Evolutionary conservation across 345 rosid genomes (phyloP).

Genomic region (Arabis alpina): DNA sequence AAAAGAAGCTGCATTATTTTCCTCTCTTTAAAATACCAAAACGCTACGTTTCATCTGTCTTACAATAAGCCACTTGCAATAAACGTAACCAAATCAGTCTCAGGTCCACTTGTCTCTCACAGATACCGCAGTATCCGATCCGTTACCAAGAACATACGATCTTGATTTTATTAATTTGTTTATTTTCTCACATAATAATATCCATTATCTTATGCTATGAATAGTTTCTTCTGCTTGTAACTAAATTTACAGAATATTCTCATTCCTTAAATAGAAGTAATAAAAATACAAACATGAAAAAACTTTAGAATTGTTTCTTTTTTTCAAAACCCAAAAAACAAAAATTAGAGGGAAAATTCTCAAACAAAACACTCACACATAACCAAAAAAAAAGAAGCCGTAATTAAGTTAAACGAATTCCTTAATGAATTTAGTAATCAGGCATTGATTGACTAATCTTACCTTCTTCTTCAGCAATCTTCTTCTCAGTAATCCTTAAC

Average conservation of each 20-base stretch:
- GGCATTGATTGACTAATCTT: slow-evolving; percentile 85
- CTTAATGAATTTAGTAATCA: slow-evolving; percentile 49
- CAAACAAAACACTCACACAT: slow-evolving; percentile 14
- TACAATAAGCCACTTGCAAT: slow-evolving; percentile 29
- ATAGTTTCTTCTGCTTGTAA: background rate
- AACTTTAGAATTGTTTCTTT: background rate
- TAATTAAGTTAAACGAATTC: background rate
- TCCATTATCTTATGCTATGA: background rate
- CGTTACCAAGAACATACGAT: background rate
- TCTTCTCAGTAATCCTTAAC: slow-evolving; percentile 79
- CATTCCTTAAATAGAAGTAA: slow-evolving; percentile 18
- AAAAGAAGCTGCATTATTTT: slow-evolving; percentile 7
- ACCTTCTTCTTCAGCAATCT: slow-evolving; percentile 77
- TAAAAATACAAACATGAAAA: slow-evolving; percentile 8
- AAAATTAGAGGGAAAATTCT: slow-evolving; percentile 20
- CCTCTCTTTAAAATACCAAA: background rate
- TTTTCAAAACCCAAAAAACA: background rate
- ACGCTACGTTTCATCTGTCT: slow-evolving; percentile 32
- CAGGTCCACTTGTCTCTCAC: slow-evolving; percentile 30
- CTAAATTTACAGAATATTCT: slow-evolving; percentile 17
- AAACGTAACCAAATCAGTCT: slow-evolving; percentile 26
- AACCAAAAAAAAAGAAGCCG: slow-evolving; percentile 15
- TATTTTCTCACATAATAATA: background rate
- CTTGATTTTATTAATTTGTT: background rate
- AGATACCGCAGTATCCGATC: slow-evolving; percentile 33